These are phyloP conservation scores for Calycina herbarum DNA, from an alignment of 2,329 filamentous ascomycete species.

Conservation along the genomic window DNA sequence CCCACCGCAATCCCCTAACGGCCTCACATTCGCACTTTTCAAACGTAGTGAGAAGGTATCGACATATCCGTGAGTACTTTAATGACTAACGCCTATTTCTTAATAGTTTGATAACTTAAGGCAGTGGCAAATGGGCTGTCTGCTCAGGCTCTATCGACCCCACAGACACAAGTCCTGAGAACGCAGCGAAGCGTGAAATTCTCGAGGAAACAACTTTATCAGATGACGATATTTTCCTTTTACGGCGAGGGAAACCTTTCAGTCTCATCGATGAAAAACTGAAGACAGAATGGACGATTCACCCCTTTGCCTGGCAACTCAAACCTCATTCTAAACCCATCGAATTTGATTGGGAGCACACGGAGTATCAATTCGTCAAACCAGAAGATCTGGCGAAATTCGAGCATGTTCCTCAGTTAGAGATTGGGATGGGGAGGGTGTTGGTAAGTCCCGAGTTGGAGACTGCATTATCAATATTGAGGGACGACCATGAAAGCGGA, in stretches of 20 bases:
- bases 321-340: slow-evolving; percentile 46
- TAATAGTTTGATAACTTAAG: slow-evolving; percentile 17
- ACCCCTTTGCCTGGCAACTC: slow-evolving; percentile 61
- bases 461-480: slow-evolving; percentile 50
- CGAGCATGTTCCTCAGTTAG: slow-evolving; percentile 56
- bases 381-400: slow-evolving; percentile 49
- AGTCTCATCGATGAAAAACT: slow-evolving; percentile 54
- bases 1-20: slow-evolving; percentile 25
- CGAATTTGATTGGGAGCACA: slow-evolving; percentile 62
- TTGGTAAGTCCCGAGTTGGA: slow-evolving; percentile 48
- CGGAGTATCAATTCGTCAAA: slow-evolving; percentile 54
- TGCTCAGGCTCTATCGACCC: slow-evolving; percentile 62
- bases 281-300: slow-evolving; percentile 59
- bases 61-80: slow-evolving; percentile 55
- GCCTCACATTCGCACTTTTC: slow-evolving; percentile 59
- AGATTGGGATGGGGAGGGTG: slow-evolving; percentile 58
- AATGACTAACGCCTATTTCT: slow-evolving; percentile 10
- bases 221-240: slow-evolving; percentile 25
- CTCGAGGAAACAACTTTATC: slow-evolving; percentile 61
- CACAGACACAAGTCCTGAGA: slow-evolving; percentile 51
- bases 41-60: slow-evolving; percentile 57
- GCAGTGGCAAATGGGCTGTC: slow-evolving; percentile 57
- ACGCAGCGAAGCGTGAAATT: slow-evolving; percentile 63
- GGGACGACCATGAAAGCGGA: slow-evolving; percentile 57
- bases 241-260: slow-evolving; percentile 54